These are phyloP conservation scores for Sphaerulina musiva DNA, from an alignment of 2,329 filamentous ascomycete species.

Conservation along the genomic window DNA sequence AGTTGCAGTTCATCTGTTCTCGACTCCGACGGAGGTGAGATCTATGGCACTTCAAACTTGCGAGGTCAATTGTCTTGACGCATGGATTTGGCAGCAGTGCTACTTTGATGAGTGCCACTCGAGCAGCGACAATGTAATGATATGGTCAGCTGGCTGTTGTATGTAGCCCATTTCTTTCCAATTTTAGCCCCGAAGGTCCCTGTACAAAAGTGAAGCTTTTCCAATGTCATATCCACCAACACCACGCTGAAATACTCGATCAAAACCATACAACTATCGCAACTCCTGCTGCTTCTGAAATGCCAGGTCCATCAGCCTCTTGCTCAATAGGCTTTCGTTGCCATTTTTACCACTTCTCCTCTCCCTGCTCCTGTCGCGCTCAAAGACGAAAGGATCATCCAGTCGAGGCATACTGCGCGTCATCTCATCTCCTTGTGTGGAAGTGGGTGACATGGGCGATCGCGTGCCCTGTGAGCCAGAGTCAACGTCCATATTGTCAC, in stretches of 20 bases:
- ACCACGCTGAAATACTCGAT: slow-evolving; percentile 3
- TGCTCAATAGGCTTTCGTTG: slow-evolving; percentile 56
- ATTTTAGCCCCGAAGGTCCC: neutral
- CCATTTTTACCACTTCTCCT: slow-evolving; percentile 61
- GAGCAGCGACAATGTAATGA: too few relatives aligned
- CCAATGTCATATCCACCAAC: neutral
- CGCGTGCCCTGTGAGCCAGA: slow-evolving; percentile 21
- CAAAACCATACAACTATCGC: neutral
- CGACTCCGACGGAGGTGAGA: too few relatives aligned
- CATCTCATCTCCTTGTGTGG: slow-evolving; percentile 12
- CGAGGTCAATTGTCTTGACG: too few relatives aligned
- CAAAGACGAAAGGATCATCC: slow-evolving; percentile 25
- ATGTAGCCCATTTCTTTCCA: too few relatives aligned
- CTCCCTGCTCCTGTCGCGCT: slow-evolving; percentile 46
- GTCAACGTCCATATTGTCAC: slow-evolving; percentile 25
- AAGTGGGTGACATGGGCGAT: slow-evolving; percentile 16
- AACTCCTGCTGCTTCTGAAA: slow-evolving; percentile 17
- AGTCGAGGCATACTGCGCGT: slow-evolving; percentile 7
- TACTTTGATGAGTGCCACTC: too few relatives aligned
- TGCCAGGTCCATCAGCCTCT: slow-evolving; percentile 57
- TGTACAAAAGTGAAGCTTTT: neutral
- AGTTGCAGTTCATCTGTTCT: too few relatives aligned
- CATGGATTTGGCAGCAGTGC: too few relatives aligned
- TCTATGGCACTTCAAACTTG: too few relatives aligned
- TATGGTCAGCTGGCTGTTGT: too few relatives aligned